Conservation (phyloP, 164 flowering plant genomes). For the Nymphaea thermarum region DNA sequence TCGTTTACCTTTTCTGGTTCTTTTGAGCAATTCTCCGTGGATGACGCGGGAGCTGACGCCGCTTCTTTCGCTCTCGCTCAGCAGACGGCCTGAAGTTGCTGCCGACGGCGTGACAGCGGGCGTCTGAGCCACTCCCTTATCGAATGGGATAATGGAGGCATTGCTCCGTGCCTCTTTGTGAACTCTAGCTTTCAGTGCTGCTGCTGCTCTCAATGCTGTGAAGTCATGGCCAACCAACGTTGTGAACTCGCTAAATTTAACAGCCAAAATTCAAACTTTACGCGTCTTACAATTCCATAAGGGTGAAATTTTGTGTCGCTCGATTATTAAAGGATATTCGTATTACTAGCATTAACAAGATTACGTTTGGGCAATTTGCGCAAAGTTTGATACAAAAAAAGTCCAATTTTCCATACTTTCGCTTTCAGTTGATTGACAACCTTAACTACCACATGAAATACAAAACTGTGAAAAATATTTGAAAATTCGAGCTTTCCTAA, state of each 20-base stretch:
- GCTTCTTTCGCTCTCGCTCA: slow-evolving; percentile 12
- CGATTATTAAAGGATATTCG: too few species aligned
- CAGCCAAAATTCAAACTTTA: neutral
- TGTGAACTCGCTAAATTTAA: neutral
- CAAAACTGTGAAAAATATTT: too few species aligned
- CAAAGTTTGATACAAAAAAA: too few species aligned
- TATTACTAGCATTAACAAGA: too few species aligned
- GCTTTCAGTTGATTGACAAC: too few species aligned
- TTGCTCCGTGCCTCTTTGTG: slow-evolving; percentile 62
- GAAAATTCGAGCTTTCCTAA: too few species aligned
- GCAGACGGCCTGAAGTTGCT: neutral
- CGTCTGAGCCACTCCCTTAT: slow-evolving; percentile 18
- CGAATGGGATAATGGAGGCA: slow-evolving; percentile 67
- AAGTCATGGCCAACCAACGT: neutral
- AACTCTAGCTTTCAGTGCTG: slow-evolving; percentile 50
- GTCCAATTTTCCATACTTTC: too few species aligned
- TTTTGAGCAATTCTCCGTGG: slow-evolving; percentile 53
- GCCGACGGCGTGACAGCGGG: neutral
- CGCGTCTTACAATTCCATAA: too few species aligned
- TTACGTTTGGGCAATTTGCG: too few species aligned
- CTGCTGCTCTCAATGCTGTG: slow-evolving; percentile 77
- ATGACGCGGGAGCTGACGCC: slow-evolving; percentile 16
- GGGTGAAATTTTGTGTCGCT: too few species aligned
- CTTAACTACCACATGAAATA: too few species aligned
- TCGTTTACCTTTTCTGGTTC: slow-evolving; percentile 51